Conservation (phyloP, 1,284 basidiomycete genomes). For the Cystodermella granulosa region DNA sequence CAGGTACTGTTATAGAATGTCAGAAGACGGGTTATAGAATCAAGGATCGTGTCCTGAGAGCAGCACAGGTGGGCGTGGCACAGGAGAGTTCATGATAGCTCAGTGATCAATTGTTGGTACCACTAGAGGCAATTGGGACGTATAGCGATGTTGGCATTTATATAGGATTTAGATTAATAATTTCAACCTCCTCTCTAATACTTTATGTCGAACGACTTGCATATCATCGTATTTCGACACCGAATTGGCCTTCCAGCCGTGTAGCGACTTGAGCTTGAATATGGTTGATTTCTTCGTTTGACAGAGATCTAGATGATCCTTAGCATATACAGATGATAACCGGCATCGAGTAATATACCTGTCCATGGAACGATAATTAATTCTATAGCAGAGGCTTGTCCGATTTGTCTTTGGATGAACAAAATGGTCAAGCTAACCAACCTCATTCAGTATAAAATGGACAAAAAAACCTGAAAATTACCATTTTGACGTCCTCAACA, state of each 20-base stretch:
- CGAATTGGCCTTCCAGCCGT: constrained; percentile 53
- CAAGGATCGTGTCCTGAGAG: constrained; percentile 85
- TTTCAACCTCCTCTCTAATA: neutral
- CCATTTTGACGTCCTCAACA: constrained; percentile 86
- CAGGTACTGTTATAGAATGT: constrained; percentile 87
- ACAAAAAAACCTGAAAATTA: constrained; percentile 30
- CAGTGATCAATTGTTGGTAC: no score
- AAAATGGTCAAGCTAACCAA: constrained; percentile 80
- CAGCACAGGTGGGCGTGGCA: constrained; percentile 95
- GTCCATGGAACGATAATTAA: constrained; percentile 97
- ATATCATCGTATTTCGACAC: constrained; percentile 73
- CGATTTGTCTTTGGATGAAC: constrained; percentile 83
- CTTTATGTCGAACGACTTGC: constrained; percentile 26
- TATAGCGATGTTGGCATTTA: constrained; percentile 12
- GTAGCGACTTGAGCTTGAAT: constrained; percentile 61
- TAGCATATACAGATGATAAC: constrained; percentile 5
- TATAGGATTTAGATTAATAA: no score
- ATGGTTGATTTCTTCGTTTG: constrained; percentile 84
- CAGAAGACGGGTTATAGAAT: constrained; percentile 90
- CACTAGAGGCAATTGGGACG: no score
- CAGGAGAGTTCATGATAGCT: constrained; percentile 53
- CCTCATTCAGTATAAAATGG: constrained; percentile 1
- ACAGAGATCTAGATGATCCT: constrained; percentile 59
- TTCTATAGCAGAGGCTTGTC: constrained; percentile 81
- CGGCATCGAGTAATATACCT: constrained; percentile 52